A percentile compares a stretch with the other conserved stretches of the same genome.
These are phyloP conservation scores for Fusarium caatingaense DNA, from an alignment of 2,329 filamentous ascomycete species.

Conservation along the genomic window DNA sequence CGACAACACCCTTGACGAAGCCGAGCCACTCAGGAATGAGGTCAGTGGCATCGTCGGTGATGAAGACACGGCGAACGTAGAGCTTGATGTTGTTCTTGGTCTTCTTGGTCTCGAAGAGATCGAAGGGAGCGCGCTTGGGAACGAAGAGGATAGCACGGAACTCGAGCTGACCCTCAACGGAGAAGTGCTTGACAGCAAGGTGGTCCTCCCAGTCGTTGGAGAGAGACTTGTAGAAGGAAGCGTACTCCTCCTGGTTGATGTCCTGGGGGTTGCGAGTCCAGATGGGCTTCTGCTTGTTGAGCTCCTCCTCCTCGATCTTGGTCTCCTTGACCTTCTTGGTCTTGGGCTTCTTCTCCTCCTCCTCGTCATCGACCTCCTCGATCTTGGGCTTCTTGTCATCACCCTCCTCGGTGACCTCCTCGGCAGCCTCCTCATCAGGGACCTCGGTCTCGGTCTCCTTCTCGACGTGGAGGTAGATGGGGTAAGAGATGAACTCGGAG, in stretches of 20 bases:
- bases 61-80: conserved; percentile 99
- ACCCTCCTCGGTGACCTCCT: conserved; percentile 71
- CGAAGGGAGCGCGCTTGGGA: conserved; percentile 98
- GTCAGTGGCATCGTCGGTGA: conserved; percentile 98
- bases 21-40: conserved; percentile 99
- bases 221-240: conserved; percentile 99
- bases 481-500: conserved; percentile 99
- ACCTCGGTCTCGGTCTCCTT: conserved; percentile 99
- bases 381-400: conserved; percentile 97
- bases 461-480: conserved; percentile 99
- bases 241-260: conserved; percentile 96
- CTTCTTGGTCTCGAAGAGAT: conserved; percentile 99
- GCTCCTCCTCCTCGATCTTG: conserved; percentile 98
- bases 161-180: conserved; percentile 99
- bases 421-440: conserved; percentile 87
- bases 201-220: conserved; percentile 99
- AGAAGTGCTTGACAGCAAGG: conserved; percentile 99
- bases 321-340: conserved; percentile 99
- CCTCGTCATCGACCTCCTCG: conserved; percentile 89
- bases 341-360: conserved; percentile 94
- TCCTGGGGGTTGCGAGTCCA: conserved; percentile 98
- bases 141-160: conserved; percentile 99
- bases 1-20: conserved; percentile 99
- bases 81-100: conserved; percentile 99
- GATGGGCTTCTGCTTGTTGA: conserved; percentile 99